These are phyloP conservation scores for Amauroascus niger DNA, from an alignment of 2,329 filamentous ascomycete species.

Conservation along the genomic window DNA sequence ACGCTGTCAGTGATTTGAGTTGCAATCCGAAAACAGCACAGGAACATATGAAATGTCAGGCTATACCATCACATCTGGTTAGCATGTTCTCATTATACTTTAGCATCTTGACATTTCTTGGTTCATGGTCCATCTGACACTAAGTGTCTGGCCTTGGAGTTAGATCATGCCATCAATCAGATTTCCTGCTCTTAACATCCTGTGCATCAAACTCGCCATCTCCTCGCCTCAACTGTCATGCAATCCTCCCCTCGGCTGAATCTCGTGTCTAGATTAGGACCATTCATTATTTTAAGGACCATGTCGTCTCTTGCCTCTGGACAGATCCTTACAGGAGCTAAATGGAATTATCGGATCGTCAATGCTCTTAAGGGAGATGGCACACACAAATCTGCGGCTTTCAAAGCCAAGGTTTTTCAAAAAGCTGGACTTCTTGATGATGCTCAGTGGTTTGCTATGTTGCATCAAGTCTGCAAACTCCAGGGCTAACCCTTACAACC, in stretches of 20 bases:
- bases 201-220: too few relatives aligned
- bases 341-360: neutral
- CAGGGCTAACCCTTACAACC: constrained; percentile 2
- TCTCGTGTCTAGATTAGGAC: neutral
- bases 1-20: too few relatives aligned
- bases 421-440: neutral
- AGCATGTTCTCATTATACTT: too few relatives aligned
- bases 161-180: too few relatives aligned
- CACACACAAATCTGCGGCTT: constrained; percentile 9
- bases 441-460: constrained; percentile 12
- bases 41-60: too few relatives aligned
- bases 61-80: too few relatives aligned
- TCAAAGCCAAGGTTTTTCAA: constrained; percentile 12
- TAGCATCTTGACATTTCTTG: too few relatives aligned
- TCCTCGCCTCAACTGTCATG: constrained; percentile 1
- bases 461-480: constrained; percentile 4
- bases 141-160: too few relatives aligned
- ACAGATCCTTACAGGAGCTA: neutral
- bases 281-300: neutral
- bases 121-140: too few relatives aligned
- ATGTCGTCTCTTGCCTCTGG: constrained; percentile 4
- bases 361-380: neutral
- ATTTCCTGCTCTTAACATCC: too few relatives aligned
- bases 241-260: neutral
- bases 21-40: too few relatives aligned